phyloP scores from a whole-genome alignment of 768 basidiomycete species.

The Phaffia tasmanica region DNA sequence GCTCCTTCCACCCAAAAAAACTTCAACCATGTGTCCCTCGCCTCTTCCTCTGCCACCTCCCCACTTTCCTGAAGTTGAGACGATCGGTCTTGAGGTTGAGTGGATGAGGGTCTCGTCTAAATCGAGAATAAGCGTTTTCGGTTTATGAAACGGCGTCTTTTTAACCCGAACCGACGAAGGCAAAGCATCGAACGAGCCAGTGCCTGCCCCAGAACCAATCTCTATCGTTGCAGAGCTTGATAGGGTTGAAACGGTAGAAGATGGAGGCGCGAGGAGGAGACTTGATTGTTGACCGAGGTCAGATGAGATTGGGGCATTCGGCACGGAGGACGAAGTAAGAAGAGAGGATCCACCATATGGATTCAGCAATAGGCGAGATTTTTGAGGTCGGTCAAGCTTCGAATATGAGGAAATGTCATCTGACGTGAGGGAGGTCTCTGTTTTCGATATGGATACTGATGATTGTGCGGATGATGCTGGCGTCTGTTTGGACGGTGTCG shows the following conservation, averaged over 20 bases:
- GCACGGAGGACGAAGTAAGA: background rate
- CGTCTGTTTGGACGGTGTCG: background rate
- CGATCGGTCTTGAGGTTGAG: conserved; percentile 70
- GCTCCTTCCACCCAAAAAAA: conserved; percentile 73
- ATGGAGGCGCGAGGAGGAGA: background rate
- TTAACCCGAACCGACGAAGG: conserved; percentile 1
- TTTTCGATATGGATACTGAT: background rate
- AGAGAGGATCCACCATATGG: background rate
- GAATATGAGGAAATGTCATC: background rate
- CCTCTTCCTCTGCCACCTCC: conserved; percentile 45
- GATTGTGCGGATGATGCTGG: background rate
- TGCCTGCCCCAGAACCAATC: background rate
- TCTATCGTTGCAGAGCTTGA: background rate
- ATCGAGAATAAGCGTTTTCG: conserved; percentile 92
- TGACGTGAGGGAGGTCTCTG: background rate
- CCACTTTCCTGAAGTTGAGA: conserved; percentile 31
- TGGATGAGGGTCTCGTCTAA: conserved; percentile 98
- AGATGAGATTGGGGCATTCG: background rate
- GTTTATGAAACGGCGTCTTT: conserved; percentile 58
- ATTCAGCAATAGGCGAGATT: background rate
- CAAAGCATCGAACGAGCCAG: conserved; percentile 4
- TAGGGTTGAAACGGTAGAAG: background rate
- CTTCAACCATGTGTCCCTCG: conserved; percentile 80
- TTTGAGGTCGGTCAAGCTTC: background rate
- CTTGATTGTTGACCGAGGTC: background rate